Base-by-base conservation (phyloP, 176 grass and related monocot species). In the Triticum aestivum region DNA sequence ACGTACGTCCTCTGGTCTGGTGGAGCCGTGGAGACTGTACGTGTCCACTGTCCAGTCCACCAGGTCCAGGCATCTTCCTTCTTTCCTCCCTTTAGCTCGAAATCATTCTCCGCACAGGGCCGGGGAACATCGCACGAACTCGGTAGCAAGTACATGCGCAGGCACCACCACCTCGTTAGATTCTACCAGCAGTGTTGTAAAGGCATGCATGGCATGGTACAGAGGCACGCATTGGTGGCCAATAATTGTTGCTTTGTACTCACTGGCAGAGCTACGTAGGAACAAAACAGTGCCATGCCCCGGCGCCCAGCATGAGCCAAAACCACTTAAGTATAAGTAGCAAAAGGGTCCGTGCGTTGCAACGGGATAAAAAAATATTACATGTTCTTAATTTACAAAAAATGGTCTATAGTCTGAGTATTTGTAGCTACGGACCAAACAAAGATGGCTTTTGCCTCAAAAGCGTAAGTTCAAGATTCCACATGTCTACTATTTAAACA, bases 211-310 rank as follows among this genome's bases (percentile, higher is more conserved):
- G 32, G 32, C 32, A 3, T 47, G n/a, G 54, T 3, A 61, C 0
- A 62, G 5, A 24, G 1, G 47, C 51, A 8, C 5, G 52, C 21
- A n/a, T 6, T 3, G 44, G 45, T 56, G 11, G 3, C 45, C 45
- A 82, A 82, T 82, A 82, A 82, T 82, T 70, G 66, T 5, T 75
- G 23, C 41, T n/a, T 74, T 26, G 5, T 74, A 27, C 42, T 38
- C 32, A 32, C 3, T 3, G 32, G 32, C 32, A 3, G 32, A 32
- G 32, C 32, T 32, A 32, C 32, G 32, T 32, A 2, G 32, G 32
- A 32, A 32, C 32, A 32, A 32, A 32, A 32, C 32, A 32, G 32
- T 32, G 32, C 32, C 32, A 32, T 32, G n/a, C n/a, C n/a, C n/a
- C n/a, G n/a, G n/a, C n/a, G n/a, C n/a, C n/a, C n/a, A n/a, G 32